Base-by-base conservation (phyloP, 768 basidiomycete species). In the Podaxis mareebaensis region DNA sequence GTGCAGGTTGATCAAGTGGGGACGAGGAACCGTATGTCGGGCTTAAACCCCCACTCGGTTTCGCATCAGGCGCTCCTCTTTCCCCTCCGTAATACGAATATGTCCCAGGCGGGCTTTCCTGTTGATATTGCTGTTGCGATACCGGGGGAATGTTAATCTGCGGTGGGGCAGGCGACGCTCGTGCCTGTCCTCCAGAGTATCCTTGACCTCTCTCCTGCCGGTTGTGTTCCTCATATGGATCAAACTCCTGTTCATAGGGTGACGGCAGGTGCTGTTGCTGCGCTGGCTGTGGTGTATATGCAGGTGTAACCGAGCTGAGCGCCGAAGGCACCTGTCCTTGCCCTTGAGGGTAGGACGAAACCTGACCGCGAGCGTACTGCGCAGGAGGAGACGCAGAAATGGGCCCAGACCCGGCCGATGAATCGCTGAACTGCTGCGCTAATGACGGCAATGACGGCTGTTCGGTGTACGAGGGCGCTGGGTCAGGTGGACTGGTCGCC, bases 401-500 rank as follows among this genome's bases (percentile, higher is more conserved):
- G n/a, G 64, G 3, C 36, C 48, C n/a, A 55, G 46, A 57, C 67
- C 64, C 52, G 68, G 70, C 15, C 67, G 48, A n/a, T 67, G 65
- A 8, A 70, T 58, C 2, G 68, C 52, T 40, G 60, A 36, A 53
- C 58, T 66, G 5, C 55, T 26, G 63, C 70, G 71, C 8, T 74
- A 46, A 7, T 4, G 44, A 46, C 7, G 66, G 4, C 24, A 40
- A 26, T 30, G 17, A 28, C 2, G 49, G 49, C 2, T 60, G 20
- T 7, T 76, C 75, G 12, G 72, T 69, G 59, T 77, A 76, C 2
- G 78, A 76, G 63, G 75, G 73, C 33, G 81, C 79, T 4, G 81
- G 80, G 2, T 75, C 70, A 1, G 72, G 17, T 6, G 44, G 67
- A 17, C 76, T 77, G 46, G 22, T 8, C 11, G n/a, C 22, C 2